Conservation (phyloP, 2,329 filamentous ascomycete genomes). For the Venturia pyrina region DNA sequence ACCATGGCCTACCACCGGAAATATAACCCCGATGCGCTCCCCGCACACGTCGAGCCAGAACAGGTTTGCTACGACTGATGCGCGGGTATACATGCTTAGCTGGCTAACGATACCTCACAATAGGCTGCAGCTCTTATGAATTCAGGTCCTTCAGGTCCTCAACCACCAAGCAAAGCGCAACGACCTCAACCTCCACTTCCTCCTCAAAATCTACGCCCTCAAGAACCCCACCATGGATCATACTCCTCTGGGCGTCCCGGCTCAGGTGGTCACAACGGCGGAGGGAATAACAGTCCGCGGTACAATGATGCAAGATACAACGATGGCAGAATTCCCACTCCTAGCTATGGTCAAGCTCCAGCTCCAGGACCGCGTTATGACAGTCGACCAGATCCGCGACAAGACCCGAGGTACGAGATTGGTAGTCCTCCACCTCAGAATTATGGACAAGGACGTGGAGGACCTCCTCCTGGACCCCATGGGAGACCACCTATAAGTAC, state of each 20-base stretch:
- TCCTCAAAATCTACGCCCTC: slow-evolving; percentile 26
- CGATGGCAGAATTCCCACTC: not conserved
- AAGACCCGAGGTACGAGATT: slow-evolving; percentile 25
- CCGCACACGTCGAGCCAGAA: slow-evolving; percentile 76
- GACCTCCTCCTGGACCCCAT: slow-evolving; percentile 51
- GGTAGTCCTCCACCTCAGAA: slow-evolving; percentile 38
- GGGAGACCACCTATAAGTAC: slow-evolving; percentile 48
- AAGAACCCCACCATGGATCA: slow-evolving; percentile 24
- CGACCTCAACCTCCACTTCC: slow-evolving; percentile 21
- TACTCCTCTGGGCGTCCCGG: slow-evolving; percentile 22
- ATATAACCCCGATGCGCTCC: slow-evolving; percentile 90
- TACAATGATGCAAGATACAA: slow-evolving; percentile 10
- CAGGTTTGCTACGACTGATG: slow-evolving; percentile 34
- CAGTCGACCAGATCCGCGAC: slow-evolving; percentile 17
- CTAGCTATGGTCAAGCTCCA: not conserved
- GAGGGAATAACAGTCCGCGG: slow-evolving; percentile 20
- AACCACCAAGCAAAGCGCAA: slow-evolving; percentile 23
- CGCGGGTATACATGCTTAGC: slow-evolving; percentile 7
- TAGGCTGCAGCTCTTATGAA: slow-evolving; percentile 19
- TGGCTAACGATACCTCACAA: slow-evolving; percentile 7
- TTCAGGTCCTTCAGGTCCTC: slow-evolving; percentile 33
- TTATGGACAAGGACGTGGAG: slow-evolving; percentile 34
- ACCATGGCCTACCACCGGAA: slow-evolving; percentile 88
- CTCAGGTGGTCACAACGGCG: slow-evolving; percentile 23
- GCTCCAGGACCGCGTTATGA: slow-evolving; percentile 18